Conservation (phyloP, 306 rosid species). For the Rosa rugosa region DNA sequence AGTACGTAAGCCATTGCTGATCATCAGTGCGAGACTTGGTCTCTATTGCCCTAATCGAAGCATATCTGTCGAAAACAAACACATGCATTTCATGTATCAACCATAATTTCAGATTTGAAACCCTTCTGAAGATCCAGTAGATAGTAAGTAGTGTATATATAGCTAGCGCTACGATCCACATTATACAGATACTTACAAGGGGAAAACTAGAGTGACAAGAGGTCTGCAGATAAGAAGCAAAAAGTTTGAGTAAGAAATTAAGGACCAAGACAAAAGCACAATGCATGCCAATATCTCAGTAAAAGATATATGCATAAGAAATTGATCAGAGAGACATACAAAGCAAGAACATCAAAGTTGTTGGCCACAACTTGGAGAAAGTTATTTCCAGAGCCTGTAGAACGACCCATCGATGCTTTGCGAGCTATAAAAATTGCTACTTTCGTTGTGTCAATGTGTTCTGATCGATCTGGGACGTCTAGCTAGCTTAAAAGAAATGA, state of each 20-base stretch:
- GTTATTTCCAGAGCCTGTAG: slow-evolving; percentile 42
- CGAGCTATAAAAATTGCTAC: background rate
- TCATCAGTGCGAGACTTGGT: slow-evolving; percentile 69
- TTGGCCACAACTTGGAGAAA: slow-evolving; percentile 73
- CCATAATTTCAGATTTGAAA: background rate
- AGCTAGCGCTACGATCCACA: background rate
- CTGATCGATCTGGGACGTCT: slow-evolving; percentile 1
- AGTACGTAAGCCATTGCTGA: slow-evolving; percentile 96
- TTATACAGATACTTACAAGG: slow-evolving; percentile 60
- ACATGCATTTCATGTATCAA: background rate
- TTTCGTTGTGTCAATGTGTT: background rate
- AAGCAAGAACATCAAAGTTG: slow-evolving; percentile 88
- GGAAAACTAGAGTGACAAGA: slow-evolving; percentile 74
- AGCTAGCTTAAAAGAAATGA: slow-evolving; percentile 2
- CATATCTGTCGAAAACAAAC: slow-evolving; percentile 42
- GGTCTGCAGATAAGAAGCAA: slow-evolving; percentile 53
- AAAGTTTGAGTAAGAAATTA: background rate
- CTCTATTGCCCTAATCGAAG: slow-evolving; percentile 89
- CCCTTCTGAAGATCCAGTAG: background rate
- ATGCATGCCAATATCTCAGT: background rate
- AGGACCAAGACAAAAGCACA: background rate
- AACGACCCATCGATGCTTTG: slow-evolving; percentile 47
- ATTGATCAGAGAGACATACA: slow-evolving; percentile 39
- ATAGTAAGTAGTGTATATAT: background rate
- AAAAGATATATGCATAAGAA: background rate